These are phyloP conservation scores for Pichia membranifaciens DNA, from an alignment of 805 yeast species.

Conservation along the genomic window DNA sequence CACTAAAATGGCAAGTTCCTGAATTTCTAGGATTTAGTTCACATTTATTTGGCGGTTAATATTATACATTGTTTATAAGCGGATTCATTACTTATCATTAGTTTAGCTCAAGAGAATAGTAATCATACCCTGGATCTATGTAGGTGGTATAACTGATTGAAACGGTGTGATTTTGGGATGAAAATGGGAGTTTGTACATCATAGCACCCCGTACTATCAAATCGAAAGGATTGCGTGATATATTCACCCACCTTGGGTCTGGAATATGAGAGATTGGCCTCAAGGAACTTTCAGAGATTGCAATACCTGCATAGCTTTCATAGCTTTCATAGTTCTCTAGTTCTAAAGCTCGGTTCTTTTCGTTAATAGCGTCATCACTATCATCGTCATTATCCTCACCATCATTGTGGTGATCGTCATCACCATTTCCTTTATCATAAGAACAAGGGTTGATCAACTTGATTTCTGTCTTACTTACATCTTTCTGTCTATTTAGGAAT, in stretches of 20 bases:
- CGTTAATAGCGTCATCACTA: conserved; percentile 1
- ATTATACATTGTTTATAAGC: neutral
- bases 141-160: conserved; percentile 53
- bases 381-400: conserved; percentile 9
- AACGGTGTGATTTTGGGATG: conserved; percentile 45
- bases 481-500: conserved; percentile 56
- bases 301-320: no score
- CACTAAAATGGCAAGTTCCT: no score
- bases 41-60: neutral
- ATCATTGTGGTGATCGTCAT: conserved; percentile 1
- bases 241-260: conserved; percentile 60
- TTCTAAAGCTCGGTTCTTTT: neutral
- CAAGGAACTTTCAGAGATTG: neutral
- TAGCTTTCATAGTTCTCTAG: no score
- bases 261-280: conserved; percentile 17
- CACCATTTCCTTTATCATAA: conserved; percentile 22
- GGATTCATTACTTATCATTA: neutral
- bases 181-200: conserved; percentile 68
- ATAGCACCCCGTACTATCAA: conserved; percentile 77
- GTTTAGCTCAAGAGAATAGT: no score
- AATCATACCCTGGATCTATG: conserved; percentile 43
- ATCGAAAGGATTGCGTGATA: conserved; percentile 78
- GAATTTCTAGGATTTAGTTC: no score
- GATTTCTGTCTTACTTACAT: conserved; percentile 60
- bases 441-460: conserved; percentile 70